Percentiles rank a stretch among this genome's conserved stretches.
Conservation (phyloP, 352 stramenopile species). For the Pythium folliculosum region DNA sequence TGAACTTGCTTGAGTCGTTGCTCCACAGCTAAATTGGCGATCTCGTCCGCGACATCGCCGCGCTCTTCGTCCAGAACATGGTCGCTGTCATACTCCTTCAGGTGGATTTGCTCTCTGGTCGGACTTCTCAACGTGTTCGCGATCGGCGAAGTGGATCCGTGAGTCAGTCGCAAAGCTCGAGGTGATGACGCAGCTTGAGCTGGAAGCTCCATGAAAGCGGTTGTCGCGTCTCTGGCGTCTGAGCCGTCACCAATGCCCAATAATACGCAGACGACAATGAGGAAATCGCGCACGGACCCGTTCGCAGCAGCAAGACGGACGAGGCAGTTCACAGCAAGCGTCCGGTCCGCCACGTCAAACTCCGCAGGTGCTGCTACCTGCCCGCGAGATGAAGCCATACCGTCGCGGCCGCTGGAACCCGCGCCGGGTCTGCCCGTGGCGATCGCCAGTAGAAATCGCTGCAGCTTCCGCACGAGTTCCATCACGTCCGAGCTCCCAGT, state of each 20-base stretch:
- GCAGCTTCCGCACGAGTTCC: slow-evolving; percentile 14
- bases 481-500: not conserved
- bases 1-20: slow-evolving; percentile 31
- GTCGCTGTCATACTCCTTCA: slow-evolving; percentile 18
- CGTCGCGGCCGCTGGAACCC: no score
- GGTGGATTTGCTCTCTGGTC: not conserved
- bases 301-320: slow-evolving; percentile 55
- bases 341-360: slow-evolving; percentile 32
- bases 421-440: not conserved
- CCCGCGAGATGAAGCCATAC: not conserved
- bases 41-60: slow-evolving; percentile 11
- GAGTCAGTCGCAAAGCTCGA: not conserved
- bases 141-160: not conserved
- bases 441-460: slow-evolving; percentile 20
- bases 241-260: slow-evolving; percentile 40
- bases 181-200: not conserved
- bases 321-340: slow-evolving; percentile 53
- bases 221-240: not conserved
- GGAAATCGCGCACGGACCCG: slow-evolving; percentile 54
- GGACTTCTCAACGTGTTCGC: not conserved
- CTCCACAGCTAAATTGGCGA: slow-evolving; percentile 21
- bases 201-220: not conserved
- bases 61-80: slow-evolving; percentile 21
- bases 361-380: not conserved
- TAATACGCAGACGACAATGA: slow-evolving; percentile 57